A percentile compares a stretch with the other conserved stretches of the same genome.
These are phyloP conservation scores for Boechera stricta DNA, from an alignment of 345 rosid species.

Conservation along the genomic window DNA sequence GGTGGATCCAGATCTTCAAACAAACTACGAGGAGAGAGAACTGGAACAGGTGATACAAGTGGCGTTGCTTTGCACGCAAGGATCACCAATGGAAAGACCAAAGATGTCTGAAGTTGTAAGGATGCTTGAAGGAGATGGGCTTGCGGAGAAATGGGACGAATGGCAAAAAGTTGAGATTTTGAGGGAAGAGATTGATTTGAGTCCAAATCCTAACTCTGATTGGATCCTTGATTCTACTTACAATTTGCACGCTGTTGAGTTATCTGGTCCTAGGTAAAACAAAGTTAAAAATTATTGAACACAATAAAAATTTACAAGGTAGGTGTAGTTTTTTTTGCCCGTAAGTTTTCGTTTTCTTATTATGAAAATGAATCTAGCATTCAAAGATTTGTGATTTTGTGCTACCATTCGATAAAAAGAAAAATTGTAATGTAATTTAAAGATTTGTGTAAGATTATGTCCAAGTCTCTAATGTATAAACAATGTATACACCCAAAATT, in stretches of 20 bases:
- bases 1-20: slow-evolving; percentile 92
- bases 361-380: slow-evolving; percentile 2
- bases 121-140: slow-evolving; percentile 97
- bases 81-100: slow-evolving; percentile 89
- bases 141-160: slow-evolving; percentile 93
- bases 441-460: background rate
- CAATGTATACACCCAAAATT: background rate
- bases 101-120: slow-evolving; percentile 97
- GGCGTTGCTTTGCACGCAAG: slow-evolving; percentile 92
- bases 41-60: slow-evolving; percentile 95
- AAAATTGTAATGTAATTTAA: background rate
- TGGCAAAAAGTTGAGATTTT: slow-evolving; percentile 96
- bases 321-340: background rate
- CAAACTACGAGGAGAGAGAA: slow-evolving; percentile 71
- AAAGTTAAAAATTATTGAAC: background rate
- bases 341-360: background rate
- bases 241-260: slow-evolving; percentile 88
- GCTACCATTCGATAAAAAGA: background rate
- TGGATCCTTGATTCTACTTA: slow-evolving; percentile 94
- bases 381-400: slow-evolving; percentile 14
- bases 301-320: background rate
- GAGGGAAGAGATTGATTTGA: slow-evolving; percentile 80
- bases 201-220: slow-evolving; percentile 74
- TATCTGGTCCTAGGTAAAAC: slow-evolving; percentile 90
- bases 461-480: too few species aligned